Percentiles rank a stretch among this genome's conserved stretches.
phyloP scores from a whole-genome alignment of 2,329 filamentous ascomycete species.

The Exophiala spinifera region DNA sequence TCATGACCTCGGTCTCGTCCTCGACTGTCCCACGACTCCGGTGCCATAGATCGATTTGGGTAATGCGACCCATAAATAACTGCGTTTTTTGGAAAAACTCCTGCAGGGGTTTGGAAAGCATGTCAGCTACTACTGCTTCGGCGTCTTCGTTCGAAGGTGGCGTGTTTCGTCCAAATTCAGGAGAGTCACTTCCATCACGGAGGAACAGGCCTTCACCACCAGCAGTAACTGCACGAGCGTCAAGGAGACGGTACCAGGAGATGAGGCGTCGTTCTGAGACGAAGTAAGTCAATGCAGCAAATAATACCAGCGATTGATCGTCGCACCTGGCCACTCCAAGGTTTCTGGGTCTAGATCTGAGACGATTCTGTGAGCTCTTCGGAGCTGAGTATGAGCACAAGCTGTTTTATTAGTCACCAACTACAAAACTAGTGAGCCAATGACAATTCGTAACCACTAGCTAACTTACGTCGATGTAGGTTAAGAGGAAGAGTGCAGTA shows the following conservation, averaged over 20 bases:
- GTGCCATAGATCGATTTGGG: conserved; percentile 57
- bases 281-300: too few relatives aligned
- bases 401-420: conserved; percentile 45
- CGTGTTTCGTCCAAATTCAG: conserved; percentile 20
- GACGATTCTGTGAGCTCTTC: conserved; percentile 50
- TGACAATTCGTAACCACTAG: neutral
- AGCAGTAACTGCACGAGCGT: conserved; percentile 55
- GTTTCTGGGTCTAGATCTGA: conserved; percentile 37
- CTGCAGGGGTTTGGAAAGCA: conserved; percentile 55
- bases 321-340: too few relatives aligned
- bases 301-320: too few relatives aligned
- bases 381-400: conserved; percentile 50
- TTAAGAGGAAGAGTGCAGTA: conserved; percentile 53
- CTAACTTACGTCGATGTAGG: conserved; percentile 48
- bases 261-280: conserved; percentile 48
- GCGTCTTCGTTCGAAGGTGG: neutral
- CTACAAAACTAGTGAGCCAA: neutral
- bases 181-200: conserved; percentile 45
- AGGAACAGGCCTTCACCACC: conserved; percentile 56
- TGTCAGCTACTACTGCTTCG: conserved; percentile 44
- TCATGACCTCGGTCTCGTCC: conserved; percentile 59
- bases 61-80: conserved; percentile 56
- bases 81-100: conserved; percentile 59
- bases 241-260: conserved; percentile 55
- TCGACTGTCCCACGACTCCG: conserved; percentile 55